Evolutionary conservation across 148 eudicot species (phyloP).

Genomic region (Persicaria maculosa): DNA sequence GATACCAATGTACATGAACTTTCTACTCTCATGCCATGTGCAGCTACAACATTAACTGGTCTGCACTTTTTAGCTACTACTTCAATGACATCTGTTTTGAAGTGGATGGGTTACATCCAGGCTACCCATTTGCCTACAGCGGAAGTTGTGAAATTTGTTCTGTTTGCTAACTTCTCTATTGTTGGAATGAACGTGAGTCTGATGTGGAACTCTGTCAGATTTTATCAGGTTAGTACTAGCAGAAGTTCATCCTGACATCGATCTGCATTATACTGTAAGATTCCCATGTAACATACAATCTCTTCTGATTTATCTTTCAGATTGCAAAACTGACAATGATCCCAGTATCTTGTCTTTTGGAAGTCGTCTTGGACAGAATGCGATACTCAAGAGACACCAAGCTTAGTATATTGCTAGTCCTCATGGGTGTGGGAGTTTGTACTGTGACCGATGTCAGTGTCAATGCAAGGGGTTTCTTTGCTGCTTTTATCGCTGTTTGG

Average conservation of each 20-base stretch:
- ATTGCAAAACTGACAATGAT: slow-evolving; percentile 45
- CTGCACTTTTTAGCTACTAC: slow-evolving; percentile 73
- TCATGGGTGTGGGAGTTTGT: slow-evolving; percentile 34
- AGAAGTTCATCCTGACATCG: neutral
- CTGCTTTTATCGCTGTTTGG: slow-evolving; percentile 34
- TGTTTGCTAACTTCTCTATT: slow-evolving; percentile 74
- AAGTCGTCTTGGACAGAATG: slow-evolving; percentile 31
- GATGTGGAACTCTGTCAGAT: slow-evolving; percentile 90
- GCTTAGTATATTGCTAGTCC: slow-evolving; percentile 31
- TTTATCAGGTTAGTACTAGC: slow-evolving; percentile 52
- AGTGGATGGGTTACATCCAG: slow-evolving; percentile 57
- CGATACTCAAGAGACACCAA: slow-evolving; percentile 34
- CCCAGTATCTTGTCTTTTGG: slow-evolving; percentile 35
- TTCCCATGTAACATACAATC: neutral
- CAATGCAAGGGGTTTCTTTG: slow-evolving; percentile 31
- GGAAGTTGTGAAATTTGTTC: slow-evolving; percentile 55
- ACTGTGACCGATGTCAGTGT: slow-evolving; percentile 38
- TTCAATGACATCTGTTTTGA: slow-evolving; percentile 46
- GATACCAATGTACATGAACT: neutral
- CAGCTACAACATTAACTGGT: slow-evolving; percentile 85
- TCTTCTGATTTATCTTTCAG: slow-evolving; percentile 29
- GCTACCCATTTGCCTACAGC: slow-evolving; percentile 44
- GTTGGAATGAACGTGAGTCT: slow-evolving; percentile 83
- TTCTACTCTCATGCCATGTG: slow-evolving; percentile 5
- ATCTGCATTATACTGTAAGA: neutral